These are phyloP conservation scores for Epichloe typhina DNA, from an alignment of 2,329 filamentous ascomycete genomes.

Conservation along the genomic window DNA sequence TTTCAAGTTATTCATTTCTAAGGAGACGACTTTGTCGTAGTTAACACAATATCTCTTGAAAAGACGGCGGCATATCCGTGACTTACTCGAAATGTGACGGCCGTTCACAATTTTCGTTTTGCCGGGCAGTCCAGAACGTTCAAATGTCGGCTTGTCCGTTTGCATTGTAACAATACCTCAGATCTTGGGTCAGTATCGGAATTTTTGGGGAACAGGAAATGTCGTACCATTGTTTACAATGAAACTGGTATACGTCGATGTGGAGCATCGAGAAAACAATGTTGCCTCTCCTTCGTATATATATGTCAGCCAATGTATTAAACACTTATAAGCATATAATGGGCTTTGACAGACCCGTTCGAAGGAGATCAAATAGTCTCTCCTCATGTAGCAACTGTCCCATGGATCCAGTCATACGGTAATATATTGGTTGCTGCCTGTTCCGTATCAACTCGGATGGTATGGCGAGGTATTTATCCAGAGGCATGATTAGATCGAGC, in stretches of 20 bases:
- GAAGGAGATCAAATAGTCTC: constrained; percentile 79
- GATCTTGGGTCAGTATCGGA: background rate
- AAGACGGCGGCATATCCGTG: background rate
- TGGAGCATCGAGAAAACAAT: constrained; percentile 70
- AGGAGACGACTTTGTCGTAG: constrained; percentile 50
- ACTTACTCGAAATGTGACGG: background rate
- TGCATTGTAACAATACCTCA: constrained; percentile 60
- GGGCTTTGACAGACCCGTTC: constrained; percentile 42
- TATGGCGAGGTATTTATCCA: constrained; percentile 43
- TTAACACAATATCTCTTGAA: background rate
- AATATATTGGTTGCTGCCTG: constrained; percentile 36
- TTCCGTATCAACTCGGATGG: constrained; percentile 34
- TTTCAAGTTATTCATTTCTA: constrained; percentile 65
- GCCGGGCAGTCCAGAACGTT: constrained; percentile 68
- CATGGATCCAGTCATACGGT: constrained; percentile 59
- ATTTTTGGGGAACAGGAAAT: background rate
- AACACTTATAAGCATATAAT: background rate
- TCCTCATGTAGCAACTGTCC: constrained; percentile 56
- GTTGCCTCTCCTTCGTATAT: constrained; percentile 51
- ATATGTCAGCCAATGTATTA: background rate
- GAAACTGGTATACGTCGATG: constrained; percentile 59
- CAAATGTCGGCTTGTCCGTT: constrained; percentile 69
- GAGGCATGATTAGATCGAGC: constrained; percentile 62
- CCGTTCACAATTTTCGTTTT: constrained; percentile 39
- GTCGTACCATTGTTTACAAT: constrained; percentile 51